phyloP scores from a whole-genome alignment of 2,329 filamentous ascomycete species.

The Nigrospora osmanthi region DNA sequence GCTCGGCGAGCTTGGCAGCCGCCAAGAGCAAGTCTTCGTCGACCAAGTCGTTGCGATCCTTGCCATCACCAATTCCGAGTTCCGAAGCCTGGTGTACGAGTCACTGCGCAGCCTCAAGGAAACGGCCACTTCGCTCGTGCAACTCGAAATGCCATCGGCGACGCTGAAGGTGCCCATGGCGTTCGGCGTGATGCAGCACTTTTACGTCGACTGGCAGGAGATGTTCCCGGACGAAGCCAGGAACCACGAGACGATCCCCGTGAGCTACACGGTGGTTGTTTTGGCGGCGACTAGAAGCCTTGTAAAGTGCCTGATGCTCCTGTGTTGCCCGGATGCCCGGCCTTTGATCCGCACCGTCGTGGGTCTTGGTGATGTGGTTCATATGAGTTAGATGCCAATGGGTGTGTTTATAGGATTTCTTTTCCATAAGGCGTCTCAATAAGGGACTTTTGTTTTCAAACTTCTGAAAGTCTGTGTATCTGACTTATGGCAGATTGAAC shows the following conservation, averaged over 20 bases:
- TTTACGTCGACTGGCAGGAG: background rate
- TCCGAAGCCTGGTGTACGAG: too few relatives aligned
- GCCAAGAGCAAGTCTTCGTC: too few relatives aligned
- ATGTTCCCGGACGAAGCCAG: background rate
- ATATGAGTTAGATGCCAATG: background rate
- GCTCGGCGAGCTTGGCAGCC: too few relatives aligned
- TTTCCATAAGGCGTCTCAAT: too few relatives aligned
- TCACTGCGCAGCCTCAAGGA: background rate
- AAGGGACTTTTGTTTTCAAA: too few relatives aligned
- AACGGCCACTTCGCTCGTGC: background rate
- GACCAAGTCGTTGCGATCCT: too few relatives aligned
- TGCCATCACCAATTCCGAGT: too few relatives aligned
- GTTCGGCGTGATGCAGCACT: background rate
- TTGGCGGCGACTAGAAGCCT: background rate
- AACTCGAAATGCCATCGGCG: background rate
- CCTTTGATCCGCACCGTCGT: background rate
- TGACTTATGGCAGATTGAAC: too few relatives aligned
- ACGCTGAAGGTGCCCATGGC: background rate
- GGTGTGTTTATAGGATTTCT: too few relatives aligned
- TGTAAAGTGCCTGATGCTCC: background rate
- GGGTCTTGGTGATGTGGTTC: background rate
- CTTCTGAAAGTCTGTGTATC: too few relatives aligned
- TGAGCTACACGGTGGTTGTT: background rate
- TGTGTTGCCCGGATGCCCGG: background rate
- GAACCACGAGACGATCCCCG: background rate